These are phyloP conservation scores for Lentinula boryana DNA, from an alignment of 768 basidiomycete genomes.

Conservation along the genomic window DNA sequence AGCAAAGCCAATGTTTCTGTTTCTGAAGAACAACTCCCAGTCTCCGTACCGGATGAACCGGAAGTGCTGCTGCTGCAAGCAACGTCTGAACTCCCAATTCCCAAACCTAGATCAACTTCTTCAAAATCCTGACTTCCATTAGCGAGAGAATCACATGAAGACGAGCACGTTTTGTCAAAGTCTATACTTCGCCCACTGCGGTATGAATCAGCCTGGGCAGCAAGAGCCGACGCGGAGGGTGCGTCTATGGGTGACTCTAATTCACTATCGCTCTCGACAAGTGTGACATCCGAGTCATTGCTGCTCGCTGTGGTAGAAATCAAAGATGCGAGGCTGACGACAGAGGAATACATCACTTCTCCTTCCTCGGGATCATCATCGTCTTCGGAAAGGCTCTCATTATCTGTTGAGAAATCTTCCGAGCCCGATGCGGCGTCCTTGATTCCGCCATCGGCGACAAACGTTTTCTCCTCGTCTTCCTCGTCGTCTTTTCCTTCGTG, in stretches of 20 bases:
- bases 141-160: neutral
- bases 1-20: neutral
- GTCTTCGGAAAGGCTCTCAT: neutral
- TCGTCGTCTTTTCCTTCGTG: neutral
- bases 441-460: neutral
- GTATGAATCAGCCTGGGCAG: neutral
- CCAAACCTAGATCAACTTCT: neutral
- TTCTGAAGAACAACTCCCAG: neutral
- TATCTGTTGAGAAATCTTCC: neutral
- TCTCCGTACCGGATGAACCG: neutral
- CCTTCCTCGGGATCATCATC: conserved; percentile 18
- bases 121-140: neutral
- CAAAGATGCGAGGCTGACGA: conserved; percentile 27
- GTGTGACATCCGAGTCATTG: conserved; percentile 52
- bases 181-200: neutral
- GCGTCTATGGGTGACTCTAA: conserved; percentile 12
- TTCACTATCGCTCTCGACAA: conserved; percentile 45
- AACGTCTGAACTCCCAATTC: neutral
- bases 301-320: conserved; percentile 23
- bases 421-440: neutral
- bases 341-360: conserved; percentile 17
- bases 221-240: neutral
- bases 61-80: neutral
- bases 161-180: neutral
- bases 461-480: neutral